Evolutionary conservation across 148 eudicot genomes (phyloP), one percentile per base, ranked within the genome.

Genomic region (Nepenthes gracilis): DNA sequence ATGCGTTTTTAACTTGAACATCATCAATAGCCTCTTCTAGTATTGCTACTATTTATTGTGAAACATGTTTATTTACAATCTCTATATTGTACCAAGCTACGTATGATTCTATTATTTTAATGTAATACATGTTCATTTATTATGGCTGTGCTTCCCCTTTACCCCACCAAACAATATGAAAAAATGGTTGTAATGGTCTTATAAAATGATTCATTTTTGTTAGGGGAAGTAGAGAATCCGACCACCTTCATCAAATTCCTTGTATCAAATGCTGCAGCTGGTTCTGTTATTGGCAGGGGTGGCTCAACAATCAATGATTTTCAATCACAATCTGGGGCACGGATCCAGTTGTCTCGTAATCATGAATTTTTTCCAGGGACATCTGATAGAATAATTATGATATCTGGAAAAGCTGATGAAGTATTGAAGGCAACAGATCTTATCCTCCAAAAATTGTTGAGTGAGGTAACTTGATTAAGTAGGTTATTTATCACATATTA

Each of bases 321-420:
- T 59, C 99, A 94, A 79, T 72, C 87, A 38, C 84, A 85, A 48
- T 84, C 99, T 71, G 95, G 95, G 57, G 97, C 99, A 43, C 81
- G 99, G 47, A 86, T 94, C 72, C 99, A 94, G 85, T 57, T 94
- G 75, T 94, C 99, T 43, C 97, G 97, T 63, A 94, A 81, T 74
- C 87, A 77, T 67, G 99, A 94, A 59, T 80, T 73, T 69, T 94
- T 84, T 68, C 99, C 99, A 2, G 99, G 99, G 67, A 94, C 97
- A 54, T 74, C 97, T 54, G 97, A 94, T 74, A 84, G 99, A 74
- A 78, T 94, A 48, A 77, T 94, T 48, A 86, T 86, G 95, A 74
- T 94, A 53, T 84, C 99, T 63, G 99, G 99, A 66, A 79, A 80
- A 56, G 43, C 74, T 63, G 80, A 77, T 67, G 89, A 84, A 55